These are phyloP conservation scores for Ceratobasidium theobromae DNA, from an alignment of 1,284 basidiomycete species.

Conservation along the genomic window DNA sequence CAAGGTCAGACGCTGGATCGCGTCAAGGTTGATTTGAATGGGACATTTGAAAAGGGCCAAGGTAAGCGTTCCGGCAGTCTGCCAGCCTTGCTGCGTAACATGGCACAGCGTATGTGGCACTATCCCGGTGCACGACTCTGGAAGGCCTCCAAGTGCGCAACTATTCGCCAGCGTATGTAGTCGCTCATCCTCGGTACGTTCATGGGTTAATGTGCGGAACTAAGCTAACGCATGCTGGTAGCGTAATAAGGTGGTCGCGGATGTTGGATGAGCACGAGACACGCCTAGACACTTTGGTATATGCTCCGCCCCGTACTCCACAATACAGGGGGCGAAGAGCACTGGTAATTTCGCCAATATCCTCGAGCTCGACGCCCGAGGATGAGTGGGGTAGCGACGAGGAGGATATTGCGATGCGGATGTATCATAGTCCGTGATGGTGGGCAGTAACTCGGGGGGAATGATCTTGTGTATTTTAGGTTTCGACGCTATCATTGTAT, in stretches of 20 bases:
- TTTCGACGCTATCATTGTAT: no score
- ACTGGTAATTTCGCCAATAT: background rate
- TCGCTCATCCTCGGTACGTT: constrained; percentile 6
- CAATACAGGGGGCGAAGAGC: background rate
- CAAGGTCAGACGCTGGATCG: constrained; percentile 82
- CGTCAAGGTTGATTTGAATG: constrained; percentile 66
- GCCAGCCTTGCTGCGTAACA: background rate
- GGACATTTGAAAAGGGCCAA: constrained; percentile 75
- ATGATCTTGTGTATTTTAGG: no score
- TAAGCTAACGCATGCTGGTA: background rate
- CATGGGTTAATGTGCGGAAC: background rate
- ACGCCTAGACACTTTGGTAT: no score
- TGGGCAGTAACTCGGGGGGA: background rate
- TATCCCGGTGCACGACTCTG: constrained; percentile 42
- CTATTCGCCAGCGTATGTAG: constrained; percentile 36
- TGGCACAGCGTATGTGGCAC: constrained; percentile 42
- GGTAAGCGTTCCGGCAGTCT: constrained; percentile 15
- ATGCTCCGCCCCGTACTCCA: no score
- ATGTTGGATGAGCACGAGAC: no score
- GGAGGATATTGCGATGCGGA: background rate
- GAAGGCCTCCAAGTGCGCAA: constrained; percentile 40
- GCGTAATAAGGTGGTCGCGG: constrained; percentile 10
- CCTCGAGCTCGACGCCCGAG: background rate
- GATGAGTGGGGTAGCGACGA: background rate
- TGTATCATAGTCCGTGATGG: constrained; percentile 7